Percentiles rank a stretch among this genome's conserved stretches.
These are phyloP conservation scores for Calonectria honghensis DNA, from an alignment of 2,329 filamentous ascomycete species.

Conservation along the genomic window DNA sequence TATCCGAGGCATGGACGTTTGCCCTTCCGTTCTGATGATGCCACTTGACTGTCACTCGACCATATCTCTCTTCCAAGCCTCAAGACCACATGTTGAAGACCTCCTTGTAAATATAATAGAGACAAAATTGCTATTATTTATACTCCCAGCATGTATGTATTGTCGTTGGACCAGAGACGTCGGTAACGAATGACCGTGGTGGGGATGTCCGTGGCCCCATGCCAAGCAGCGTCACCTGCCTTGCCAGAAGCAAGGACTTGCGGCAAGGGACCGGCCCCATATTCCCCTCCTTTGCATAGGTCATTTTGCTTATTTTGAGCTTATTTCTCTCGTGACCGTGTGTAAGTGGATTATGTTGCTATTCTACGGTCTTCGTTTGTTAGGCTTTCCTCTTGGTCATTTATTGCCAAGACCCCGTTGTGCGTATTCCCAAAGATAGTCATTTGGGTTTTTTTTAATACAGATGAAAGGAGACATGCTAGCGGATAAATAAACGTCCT, in stretches of 20 bases:
- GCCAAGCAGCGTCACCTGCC: background rate
- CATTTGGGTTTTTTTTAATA: background rate
- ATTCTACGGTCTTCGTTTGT: background rate
- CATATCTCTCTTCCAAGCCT: background rate
- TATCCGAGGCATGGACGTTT: background rate
- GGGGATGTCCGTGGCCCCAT: slow-evolving; percentile 16
- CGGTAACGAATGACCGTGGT: slow-evolving; percentile 1
- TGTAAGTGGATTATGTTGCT: background rate
- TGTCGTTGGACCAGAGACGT: background rate
- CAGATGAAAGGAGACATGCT: background rate
- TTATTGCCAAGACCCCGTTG: too few relatives aligned
- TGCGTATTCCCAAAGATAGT: too few relatives aligned
- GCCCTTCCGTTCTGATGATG: background rate
- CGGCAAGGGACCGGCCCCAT: background rate
- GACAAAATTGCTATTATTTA: too few relatives aligned
- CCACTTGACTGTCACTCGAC: background rate
- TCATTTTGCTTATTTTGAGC: slow-evolving; percentile 11
- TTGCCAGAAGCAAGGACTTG: slow-evolving; percentile 6
- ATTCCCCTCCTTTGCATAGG: background rate
- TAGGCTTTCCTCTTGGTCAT: background rate
- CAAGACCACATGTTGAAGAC: background rate
- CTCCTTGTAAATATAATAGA: background rate
- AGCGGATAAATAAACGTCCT: background rate
- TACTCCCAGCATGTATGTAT: background rate
- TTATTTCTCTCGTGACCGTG: background rate